Evolutionary conservation across 73 alveolate genomes (phyloP).

Genomic region (Paramecium primaurelia): DNA sequence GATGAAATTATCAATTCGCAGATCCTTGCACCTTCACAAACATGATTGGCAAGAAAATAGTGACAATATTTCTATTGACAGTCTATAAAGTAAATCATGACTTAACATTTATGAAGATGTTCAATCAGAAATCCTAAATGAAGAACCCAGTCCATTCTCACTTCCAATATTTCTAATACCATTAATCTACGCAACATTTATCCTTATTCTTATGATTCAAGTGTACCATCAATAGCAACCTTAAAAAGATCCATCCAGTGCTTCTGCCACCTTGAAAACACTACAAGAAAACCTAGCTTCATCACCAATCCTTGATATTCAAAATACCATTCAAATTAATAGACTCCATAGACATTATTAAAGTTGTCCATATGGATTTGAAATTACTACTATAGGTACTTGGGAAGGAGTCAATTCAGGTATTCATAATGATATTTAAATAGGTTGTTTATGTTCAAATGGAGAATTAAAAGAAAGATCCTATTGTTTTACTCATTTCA

Average conservation of each 20-base stretch:
- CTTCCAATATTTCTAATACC: background rate
- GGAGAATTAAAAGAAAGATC: background rate
- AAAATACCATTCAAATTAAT: background rate
- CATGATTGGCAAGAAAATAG: background rate
- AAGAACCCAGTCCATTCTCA: background rate
- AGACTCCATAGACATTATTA: background rate
- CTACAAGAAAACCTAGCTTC: background rate
- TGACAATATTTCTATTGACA: background rate
- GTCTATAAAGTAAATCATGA: background rate
- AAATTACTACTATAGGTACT: background rate
- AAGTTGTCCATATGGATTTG: conserved; percentile 19
- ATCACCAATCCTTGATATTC: background rate
- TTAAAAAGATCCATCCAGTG: background rate
- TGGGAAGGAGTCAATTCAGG: conserved; percentile 44
- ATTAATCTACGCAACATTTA: background rate
- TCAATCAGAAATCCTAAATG: background rate
- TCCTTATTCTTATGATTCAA: background rate
- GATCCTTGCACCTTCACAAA: background rate
- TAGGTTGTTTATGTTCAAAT: background rate
- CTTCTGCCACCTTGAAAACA: conserved; percentile 25
- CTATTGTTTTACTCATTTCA: conserved; percentile 21
- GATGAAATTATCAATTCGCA: background rate
- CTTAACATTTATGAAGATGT: background rate
- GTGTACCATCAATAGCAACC: background rate
- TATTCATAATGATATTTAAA: background rate